phyloP scores from a whole-genome alignment of 2,329 filamentous ascomycete species.

The Phoma sp. region DNA sequence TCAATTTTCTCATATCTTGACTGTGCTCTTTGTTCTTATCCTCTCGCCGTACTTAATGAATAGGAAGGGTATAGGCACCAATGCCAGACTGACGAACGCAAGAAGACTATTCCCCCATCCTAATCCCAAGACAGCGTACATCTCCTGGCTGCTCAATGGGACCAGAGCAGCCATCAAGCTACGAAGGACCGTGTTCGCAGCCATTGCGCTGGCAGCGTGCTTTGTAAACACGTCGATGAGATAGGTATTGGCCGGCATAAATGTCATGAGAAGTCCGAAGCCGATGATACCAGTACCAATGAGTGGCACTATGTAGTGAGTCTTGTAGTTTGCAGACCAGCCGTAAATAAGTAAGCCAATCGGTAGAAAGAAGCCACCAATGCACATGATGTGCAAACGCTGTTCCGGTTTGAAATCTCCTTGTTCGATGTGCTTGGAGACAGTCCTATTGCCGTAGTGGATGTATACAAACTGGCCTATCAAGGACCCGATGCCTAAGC shows the following conservation, averaged over 20 bases:
- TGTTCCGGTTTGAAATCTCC: conserved; percentile 47
- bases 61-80: conserved; percentile 46
- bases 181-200: conserved; percentile 50
- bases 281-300: conserved; percentile 44
- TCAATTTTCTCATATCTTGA: conserved; percentile 22
- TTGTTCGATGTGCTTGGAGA: conserved; percentile 34
- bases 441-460: conserved; percentile 40
- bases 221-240: conserved; percentile 51
- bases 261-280: conserved; percentile 44
- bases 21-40: conserved; percentile 36
- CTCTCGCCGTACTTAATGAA: conserved; percentile 45
- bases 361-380: conserved; percentile 43
- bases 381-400: conserved; percentile 43
- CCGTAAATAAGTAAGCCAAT: conserved; percentile 49
- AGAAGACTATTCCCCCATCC: conserved; percentile 50
- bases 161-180: conserved; percentile 49
- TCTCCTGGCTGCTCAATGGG: conserved; percentile 48
- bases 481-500: conserved; percentile 50
- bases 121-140: conserved; percentile 50
- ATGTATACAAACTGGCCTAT: conserved; percentile 44
- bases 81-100: conserved; percentile 40
- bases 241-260: conserved; percentile 50
- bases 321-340: conserved; percentile 42
- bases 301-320: conserved; percentile 48
- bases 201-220: conserved; percentile 52